Percentiles rank a stretch among this genome's conserved stretches.
These are phyloP conservation scores for Capronia epimyces DNA, from an alignment of 2,329 filamentous ascomycete genomes.

Conservation along the genomic window DNA sequence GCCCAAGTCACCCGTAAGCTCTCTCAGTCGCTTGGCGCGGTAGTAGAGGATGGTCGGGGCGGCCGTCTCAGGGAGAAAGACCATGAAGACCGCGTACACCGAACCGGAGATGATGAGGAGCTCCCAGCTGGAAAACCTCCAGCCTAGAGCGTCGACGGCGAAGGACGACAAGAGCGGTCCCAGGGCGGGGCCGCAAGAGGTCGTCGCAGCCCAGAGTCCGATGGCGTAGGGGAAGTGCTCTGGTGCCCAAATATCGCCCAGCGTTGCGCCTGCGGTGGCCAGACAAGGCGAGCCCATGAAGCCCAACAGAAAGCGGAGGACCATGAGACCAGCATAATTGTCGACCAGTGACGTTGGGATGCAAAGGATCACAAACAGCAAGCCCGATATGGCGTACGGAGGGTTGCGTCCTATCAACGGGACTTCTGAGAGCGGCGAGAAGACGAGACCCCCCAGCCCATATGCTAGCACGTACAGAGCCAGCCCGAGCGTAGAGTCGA, in stretches of 20 bases:
- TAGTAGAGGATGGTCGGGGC: conserved; percentile 55
- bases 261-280: conserved; percentile 53
- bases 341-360: conserved; percentile 58
- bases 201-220: conserved; percentile 51
- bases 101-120: conserved; percentile 58
- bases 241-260: conserved; percentile 33
- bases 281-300: conserved; percentile 63
- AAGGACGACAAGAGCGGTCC: conserved; percentile 54
- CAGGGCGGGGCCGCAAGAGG: conserved; percentile 28
- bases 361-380: conserved; percentile 61
- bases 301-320: conserved; percentile 59
- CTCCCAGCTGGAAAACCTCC: conserved; percentile 56
- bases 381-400: conserved; percentile 63
- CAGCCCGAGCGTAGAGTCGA: too few relatives aligned
- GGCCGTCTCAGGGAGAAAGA: conserved; percentile 60
- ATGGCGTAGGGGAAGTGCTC: conserved; percentile 52
- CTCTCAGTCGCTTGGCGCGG: conserved; percentile 54
- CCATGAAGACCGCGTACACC: conserved; percentile 53
- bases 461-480: too few relatives aligned
- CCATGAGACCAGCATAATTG: conserved; percentile 59
- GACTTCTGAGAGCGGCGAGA: too few relatives aligned
- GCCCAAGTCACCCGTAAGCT: conserved; percentile 51
- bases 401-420: conserved; percentile 58
- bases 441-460: too few relatives aligned
- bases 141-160: conserved; percentile 52